A percentile compares a stretch with the other conserved stretches of the same genome.
These are phyloP conservation scores for Cajanus cajan DNA, from an alignment of 306 rosid species.

Conservation along the genomic window DNA sequence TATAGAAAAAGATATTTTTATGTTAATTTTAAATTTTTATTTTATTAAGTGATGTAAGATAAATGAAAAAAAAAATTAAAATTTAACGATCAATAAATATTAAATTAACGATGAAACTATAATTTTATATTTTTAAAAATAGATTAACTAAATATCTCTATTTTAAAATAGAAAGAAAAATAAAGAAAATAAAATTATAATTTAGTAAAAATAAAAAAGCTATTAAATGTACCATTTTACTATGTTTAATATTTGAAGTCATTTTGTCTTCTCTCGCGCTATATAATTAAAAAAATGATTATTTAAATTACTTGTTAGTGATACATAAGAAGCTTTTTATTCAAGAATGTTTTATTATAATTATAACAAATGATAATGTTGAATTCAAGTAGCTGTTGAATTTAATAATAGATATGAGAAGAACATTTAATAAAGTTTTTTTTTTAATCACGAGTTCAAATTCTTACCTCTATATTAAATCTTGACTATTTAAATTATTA, in stretches of 20 bases:
- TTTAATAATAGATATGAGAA: neutral
- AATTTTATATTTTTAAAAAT: too few species aligned
- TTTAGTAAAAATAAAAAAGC: too few species aligned
- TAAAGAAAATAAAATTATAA: too few species aligned
- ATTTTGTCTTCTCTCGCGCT: neutral
- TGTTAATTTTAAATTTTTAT: too few species aligned
- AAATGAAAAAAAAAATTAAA: too few species aligned
- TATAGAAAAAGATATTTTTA: too few species aligned
- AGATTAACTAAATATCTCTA: too few species aligned
- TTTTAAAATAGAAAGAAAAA: too few species aligned
- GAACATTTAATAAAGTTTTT: neutral
- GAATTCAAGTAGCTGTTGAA: neutral
- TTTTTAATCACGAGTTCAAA: neutral
- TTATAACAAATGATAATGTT: neutral
- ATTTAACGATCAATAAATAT: too few species aligned
- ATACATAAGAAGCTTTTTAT: neutral
- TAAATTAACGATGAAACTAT: too few species aligned
- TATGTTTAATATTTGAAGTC: neutral
- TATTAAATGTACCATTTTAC: neutral
- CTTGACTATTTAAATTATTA: neutral
- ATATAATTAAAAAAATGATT: neutral
- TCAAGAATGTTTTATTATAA: neutral
- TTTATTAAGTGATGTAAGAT: too few species aligned
- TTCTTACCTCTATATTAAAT: neutral
- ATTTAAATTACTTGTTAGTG: neutral